Evolutionary conservation across 2,329 filamentous ascomycete genomes (phyloP), one percentile per base, ranked within the genome.

Genomic region (Hypoxylon sp.): DNA sequence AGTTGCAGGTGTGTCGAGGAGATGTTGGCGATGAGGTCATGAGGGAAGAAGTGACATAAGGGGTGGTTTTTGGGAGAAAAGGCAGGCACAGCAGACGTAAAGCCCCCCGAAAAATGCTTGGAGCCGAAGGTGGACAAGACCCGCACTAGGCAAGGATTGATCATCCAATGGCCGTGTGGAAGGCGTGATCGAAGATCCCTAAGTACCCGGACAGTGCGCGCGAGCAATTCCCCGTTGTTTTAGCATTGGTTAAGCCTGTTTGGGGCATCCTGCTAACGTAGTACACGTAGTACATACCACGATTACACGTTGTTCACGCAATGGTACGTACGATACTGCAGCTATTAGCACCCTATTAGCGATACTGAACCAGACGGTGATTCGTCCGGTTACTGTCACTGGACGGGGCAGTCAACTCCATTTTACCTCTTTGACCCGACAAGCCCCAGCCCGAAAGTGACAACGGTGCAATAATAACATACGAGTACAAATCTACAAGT

Each of bases 41-140:
- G 77, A 79, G 77, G 72, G 74, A 78, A 78, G 76, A 79, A 79
- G 77, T 79, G 77, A 79, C 77, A 79, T 79, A 79, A 79, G 76
- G 76, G 77, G 73, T 78, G 77, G 75, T 77, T 78, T 77, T 76
- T 75, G 75, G 76, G 71, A 74, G 73, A 75, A 76, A 71, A 76
- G 73, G 71, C 74, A 77, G 72, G 75, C 77, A 79, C 77, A 78
- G 77, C 77, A 78, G 77, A 78, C 77, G 73, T 73, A 76, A 75
- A 74, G 74, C 72, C 76, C 77, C 77, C 75, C 75, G 74, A 76
- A 77, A 78, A 75, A 73, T 66, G 61, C 66, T 68, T 71, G 70
- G 71, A 73, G 72, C 72, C 71, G 67, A 71, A 71, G 63, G 71
- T 73, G 71, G 71, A 71, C 72, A 70, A 71, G 68, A 51, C 65